Base-by-base conservation (phyloP, 2,329 filamentous ascomycete genomes). In the Diplodia scrobiculata region DNA sequence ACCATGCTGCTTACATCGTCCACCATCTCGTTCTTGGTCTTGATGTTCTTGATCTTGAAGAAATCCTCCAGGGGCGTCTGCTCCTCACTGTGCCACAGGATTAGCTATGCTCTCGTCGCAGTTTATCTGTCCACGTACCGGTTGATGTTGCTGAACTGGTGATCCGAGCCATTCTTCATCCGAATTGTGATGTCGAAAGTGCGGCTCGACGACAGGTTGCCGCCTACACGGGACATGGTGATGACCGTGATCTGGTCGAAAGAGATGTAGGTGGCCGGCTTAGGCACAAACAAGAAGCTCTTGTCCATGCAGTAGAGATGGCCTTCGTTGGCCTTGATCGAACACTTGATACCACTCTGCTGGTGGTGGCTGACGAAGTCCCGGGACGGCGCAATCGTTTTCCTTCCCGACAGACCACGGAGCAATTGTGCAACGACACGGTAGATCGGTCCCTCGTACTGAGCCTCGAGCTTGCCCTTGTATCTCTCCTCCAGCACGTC, bases 261-360 rank as follows among this genome's bases (percentile, higher is more conserved):
- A 68, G 91, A 90, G 68, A 99, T 94, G 80, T 98, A 99, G 1
- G 94, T 97, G 17, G 95, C 93, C 1, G 95, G 95, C 81, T 99
- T 99, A 36, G 95, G 95, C 17, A 99, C 95, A 77, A 99, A 99
- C 87, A 99, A 96, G 79, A 99, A 96, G 7, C 93, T 94, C 81
- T 97, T 97, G 79, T 99, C 95, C 71, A 99, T 82, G 77, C 93
- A 97, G 85, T 96, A 99, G 60, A 99, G 83, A 75, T 97, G 93
- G 68, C 96, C 95, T 81, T 99, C 95, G 78, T 96, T 97, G 64
- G 96, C 96, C 81, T 99, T 99, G 86, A 99, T 97, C n/a, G 93
- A 96, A 79, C 95, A 99, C 81, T 99, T 99, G 79, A 99, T 96
- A 67, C 95, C 95, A 71, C 89, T 91, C 78, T 97, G 93, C 73